phyloP scores from a whole-genome alignment of 768 basidiomycete species.

The Lyophyllum semitale region DNA sequence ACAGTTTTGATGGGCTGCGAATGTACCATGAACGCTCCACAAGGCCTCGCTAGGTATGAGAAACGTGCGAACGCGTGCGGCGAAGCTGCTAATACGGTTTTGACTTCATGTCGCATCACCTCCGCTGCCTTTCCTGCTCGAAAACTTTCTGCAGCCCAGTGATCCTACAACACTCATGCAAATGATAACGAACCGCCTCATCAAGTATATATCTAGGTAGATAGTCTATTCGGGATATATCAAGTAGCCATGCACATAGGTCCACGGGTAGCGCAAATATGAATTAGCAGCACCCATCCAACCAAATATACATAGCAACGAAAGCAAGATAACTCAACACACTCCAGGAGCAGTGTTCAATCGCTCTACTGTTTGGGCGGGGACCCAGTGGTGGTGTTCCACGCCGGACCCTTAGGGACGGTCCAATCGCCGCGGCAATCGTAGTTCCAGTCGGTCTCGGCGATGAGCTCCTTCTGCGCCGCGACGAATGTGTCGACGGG shows the following conservation, averaged over 20 bases:
- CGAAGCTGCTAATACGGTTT: too few species aligned
- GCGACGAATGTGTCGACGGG: slow-evolving; percentile 69
- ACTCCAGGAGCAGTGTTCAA: neutral
- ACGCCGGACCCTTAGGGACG: slow-evolving; percentile 62
- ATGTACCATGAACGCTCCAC: too few species aligned
- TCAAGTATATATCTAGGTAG: too few species aligned
- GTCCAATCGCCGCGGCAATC: slow-evolving; percentile 80
- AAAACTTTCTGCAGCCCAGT: slow-evolving; percentile 33
- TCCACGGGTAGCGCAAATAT: too few species aligned
- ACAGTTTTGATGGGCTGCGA: too few species aligned
- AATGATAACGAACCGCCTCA: too few species aligned
- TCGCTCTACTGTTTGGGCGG: slow-evolving; percentile 35
- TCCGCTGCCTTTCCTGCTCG: slow-evolving; percentile 34
- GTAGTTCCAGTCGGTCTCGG: slow-evolving; percentile 69
- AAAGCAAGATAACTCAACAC: neutral
- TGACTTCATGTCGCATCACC: too few species aligned
- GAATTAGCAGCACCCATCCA: too few species aligned
- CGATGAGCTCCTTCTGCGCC: slow-evolving; percentile 67
- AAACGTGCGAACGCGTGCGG: too few species aligned
- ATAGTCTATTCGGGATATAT: too few species aligned
- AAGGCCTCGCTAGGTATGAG: too few species aligned
- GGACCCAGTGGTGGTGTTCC: slow-evolving; percentile 77
- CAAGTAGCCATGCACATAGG: too few species aligned
- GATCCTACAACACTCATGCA: slow-evolving; percentile 32
- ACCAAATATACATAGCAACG: neutral